These are phyloP conservation scores for Xylariaceae sp. DNA, from an alignment of 2,329 filamentous ascomycete genomes.

Conservation along the genomic window DNA sequence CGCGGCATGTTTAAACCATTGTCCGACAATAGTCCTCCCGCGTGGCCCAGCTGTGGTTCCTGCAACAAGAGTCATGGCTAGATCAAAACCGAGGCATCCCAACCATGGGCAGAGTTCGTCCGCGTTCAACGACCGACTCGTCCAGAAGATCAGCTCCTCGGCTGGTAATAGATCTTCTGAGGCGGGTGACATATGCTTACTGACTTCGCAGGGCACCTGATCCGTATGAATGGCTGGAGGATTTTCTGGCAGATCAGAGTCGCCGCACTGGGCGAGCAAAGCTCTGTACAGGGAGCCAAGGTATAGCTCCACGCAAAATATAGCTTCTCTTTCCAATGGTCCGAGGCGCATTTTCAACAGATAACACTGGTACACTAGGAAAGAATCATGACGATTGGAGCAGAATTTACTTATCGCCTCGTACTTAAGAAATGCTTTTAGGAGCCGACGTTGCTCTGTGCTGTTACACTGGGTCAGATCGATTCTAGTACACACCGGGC, in stretches of 20 bases:
- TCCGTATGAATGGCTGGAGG: not conserved
- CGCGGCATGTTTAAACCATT: not conserved
- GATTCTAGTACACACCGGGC: not conserved
- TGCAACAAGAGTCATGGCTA: not conserved
- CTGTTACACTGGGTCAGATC: not conserved
- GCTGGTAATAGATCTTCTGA: no score
- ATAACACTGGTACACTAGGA: not conserved
- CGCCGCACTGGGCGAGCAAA: not conserved
- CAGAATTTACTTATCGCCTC: conserved; percentile 6
- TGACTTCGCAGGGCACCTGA: not conserved
- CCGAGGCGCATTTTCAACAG: not conserved
- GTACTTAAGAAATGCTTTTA: conserved; percentile 6
- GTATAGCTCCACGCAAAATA: conserved; percentile 3
- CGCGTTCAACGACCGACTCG: not conserved
- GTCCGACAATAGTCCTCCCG: not conserved
- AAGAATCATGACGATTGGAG: not conserved
- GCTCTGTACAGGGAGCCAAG: conserved; percentile 5
- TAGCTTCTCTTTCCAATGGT: conserved; percentile 1
- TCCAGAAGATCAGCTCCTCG: not conserved
- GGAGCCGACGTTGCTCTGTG: conserved; percentile 2
- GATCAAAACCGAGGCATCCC: not conserved
- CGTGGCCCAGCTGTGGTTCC: not conserved
- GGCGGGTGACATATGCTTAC: no score
- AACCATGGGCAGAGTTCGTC: conserved; percentile 10
- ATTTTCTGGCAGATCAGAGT: not conserved